A percentile compares a stretch with the other conserved stretches of the same genome.
These are phyloP conservation scores for Rosa hybrid DNA, from an alignment of 331 rosid genomes.

Conservation along the genomic window DNA sequence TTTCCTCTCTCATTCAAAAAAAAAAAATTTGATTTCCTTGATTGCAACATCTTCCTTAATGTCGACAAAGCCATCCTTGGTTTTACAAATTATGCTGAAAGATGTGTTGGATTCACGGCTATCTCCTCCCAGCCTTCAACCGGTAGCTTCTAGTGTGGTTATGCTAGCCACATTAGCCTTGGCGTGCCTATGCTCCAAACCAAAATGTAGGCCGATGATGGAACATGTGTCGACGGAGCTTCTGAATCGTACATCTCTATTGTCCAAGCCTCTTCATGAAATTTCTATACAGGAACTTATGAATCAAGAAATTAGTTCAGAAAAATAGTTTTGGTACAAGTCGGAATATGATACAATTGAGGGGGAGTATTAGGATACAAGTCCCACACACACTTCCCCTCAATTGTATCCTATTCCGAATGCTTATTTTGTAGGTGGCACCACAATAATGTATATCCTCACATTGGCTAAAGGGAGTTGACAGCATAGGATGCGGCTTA, in stretches of 20 bases:
- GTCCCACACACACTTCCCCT: too few relatives aligned
- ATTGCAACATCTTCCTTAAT: background rate
- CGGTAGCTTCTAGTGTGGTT: slow-evolving; percentile 29
- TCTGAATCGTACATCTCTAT: slow-evolving; percentile 8
- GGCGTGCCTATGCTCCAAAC: slow-evolving; percentile 28
- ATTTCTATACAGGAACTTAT: slow-evolving; percentile 30
- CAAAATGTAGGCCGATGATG: slow-evolving; percentile 40
- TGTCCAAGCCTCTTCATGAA: slow-evolving; percentile 9
- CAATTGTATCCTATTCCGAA: too few relatives aligned
- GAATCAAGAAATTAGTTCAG: slow-evolving; percentile 10
- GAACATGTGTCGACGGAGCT: slow-evolving; percentile 30
- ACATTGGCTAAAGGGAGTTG: too few relatives aligned
- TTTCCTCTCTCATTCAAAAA: background rate
- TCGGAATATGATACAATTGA: too few relatives aligned
- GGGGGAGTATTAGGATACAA: too few relatives aligned
- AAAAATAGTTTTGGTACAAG: too few relatives aligned
- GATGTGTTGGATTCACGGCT: slow-evolving; percentile 43
- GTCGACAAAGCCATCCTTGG: background rate
- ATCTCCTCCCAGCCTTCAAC: slow-evolving; percentile 11
- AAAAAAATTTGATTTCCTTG: background rate
- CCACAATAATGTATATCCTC: too few relatives aligned
- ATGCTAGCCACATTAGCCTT: slow-evolving; percentile 26
- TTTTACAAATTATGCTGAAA: slow-evolving; percentile 14
- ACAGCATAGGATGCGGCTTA: too few relatives aligned
- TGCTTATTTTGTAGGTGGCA: too few relatives aligned